These are phyloP conservation scores for Colletotrichum sp. DNA, from an alignment of 2,329 filamentous ascomycete genomes.

Conservation along the genomic window DNA sequence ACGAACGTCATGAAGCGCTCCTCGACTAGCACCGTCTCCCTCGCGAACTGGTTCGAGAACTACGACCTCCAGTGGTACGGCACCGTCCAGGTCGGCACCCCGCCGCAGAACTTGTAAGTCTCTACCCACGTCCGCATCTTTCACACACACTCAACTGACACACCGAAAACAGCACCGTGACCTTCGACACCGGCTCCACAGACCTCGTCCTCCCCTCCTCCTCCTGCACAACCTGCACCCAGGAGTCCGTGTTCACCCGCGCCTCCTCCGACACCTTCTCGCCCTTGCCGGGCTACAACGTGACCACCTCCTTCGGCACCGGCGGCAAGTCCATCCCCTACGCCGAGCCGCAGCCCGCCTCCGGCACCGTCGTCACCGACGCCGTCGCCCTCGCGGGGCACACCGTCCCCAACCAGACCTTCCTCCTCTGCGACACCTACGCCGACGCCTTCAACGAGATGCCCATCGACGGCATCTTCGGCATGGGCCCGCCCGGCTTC, in stretches of 20 bases:
- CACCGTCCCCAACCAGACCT: conserved; percentile 27
- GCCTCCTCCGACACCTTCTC: conserved; percentile 32
- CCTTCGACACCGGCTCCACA: conserved; percentile 35
- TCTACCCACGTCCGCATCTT: not conserved
- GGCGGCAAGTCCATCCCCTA: conserved; percentile 33
- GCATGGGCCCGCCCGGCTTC: conserved; percentile 26
- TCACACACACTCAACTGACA: not conserved
- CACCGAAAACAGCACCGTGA: conserved; percentile 28
- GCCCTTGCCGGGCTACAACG: conserved; percentile 20
- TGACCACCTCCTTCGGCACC: conserved; percentile 26
- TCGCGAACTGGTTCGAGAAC: not conserved
- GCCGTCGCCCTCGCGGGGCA: conserved; percentile 30
- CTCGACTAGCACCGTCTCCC: not conserved
- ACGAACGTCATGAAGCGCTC: not conserved
- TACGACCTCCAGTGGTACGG: not conserved
- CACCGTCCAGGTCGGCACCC: not conserved
- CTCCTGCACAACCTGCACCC: conserved; percentile 32
- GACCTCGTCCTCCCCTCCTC: conserved; percentile 31
- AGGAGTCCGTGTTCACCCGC: conserved; percentile 28
- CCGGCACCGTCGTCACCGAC: conserved; percentile 32
- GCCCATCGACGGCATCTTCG: conserved; percentile 37
- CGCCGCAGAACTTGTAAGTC: not conserved
- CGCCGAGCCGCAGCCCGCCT: conserved; percentile 23
- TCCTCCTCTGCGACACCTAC: conserved; percentile 34
- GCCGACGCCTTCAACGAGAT: conserved; percentile 28